Evolutionary conservation across 1,284 basidiomycete species (phyloP).

Genomic region (Ustilago loliicola): DNA sequence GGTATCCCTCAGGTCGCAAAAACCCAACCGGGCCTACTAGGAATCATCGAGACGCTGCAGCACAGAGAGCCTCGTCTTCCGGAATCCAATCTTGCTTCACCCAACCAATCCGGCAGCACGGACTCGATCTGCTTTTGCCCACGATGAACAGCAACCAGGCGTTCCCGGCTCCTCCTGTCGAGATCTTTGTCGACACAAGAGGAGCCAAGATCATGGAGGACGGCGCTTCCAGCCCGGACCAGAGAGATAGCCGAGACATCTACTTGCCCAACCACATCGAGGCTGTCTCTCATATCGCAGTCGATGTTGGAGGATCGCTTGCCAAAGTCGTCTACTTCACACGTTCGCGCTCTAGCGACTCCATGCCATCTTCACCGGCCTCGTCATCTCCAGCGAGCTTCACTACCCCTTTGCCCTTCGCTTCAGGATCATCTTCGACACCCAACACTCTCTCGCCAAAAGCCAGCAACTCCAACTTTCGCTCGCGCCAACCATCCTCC

Average conservation of each 20-base stretch:
- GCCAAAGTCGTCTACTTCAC: constrained; percentile 99
- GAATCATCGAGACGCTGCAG: background rate
- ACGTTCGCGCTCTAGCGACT: constrained; percentile 65
- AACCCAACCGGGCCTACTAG: background rate
- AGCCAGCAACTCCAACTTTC: constrained; percentile 35
- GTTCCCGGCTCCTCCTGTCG: constrained; percentile 54
- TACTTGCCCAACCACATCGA: constrained; percentile 69
- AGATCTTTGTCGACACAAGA: constrained; percentile 60
- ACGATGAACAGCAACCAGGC: constrained; percentile 48
- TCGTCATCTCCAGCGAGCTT: constrained; percentile 15
- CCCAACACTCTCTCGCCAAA: constrained; percentile 37
- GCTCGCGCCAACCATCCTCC: constrained; percentile 46
- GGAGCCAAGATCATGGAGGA: constrained; percentile 66
- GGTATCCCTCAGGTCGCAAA: background rate
- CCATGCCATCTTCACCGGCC: constrained; percentile 27
- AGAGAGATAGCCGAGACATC: constrained; percentile 67
- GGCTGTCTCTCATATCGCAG: constrained; percentile 68
- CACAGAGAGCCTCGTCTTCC: no score
- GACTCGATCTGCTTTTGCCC: background rate
- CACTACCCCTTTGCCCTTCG: constrained; percentile 13
- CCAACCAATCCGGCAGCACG: background rate
- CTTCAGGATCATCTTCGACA: constrained; percentile 21
- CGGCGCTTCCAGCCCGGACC: constrained; percentile 57
- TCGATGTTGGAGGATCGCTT: constrained; percentile 86
- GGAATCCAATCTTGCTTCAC: no score